Base-by-base conservation (phyloP, 345 rosid genomes). In the Eucalyptus grandis region DNA sequence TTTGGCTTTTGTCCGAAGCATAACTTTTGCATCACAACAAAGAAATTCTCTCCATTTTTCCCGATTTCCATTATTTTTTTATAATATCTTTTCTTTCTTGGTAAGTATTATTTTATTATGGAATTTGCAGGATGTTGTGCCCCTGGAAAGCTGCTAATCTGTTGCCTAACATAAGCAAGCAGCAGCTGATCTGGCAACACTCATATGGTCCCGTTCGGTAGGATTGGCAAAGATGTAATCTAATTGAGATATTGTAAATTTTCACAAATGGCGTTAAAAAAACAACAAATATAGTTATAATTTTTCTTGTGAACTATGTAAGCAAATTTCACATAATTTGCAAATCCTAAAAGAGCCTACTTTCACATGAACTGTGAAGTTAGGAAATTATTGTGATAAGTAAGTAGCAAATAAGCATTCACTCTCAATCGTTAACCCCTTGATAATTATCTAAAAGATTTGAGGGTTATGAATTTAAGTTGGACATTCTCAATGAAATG, bases 1-100 rank as follows among this genome's bases (percentile, higher is more conserved):
- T 83, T 69, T 92, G 92, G 92, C 95, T 93, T 92, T 91, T 88
- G 89, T 72, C 88, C 87, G 89, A 93, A 92, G 93, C 93, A 93
- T 92, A 67, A 83, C 90, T 90, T 95, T 94, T 89, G 47, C 47
- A 77, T 77, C 83, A 77, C 83, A 77, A 21, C 47, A 77, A 37
- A 37, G 83, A 77, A 77, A 40, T 77, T 77, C 47, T 40, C 40
- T 21, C 27, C 46, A 72, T 77, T 77, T 37, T 21, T 43, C 44
- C 44, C 14, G 12, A 17, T 34, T 34, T 9, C 40, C 44, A 37
- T 69, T 69, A 37, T 11, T 37, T 11, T 72, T 34, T 77, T 19
- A 37, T 40, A 37, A 77, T 77, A 40, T 22, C 15, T 37, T 40
- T 11, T 77, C 26, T 37, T 19, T 37, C 43, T 77, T 37, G 22